Percentiles rank a stretch among this genome's conserved stretches.
These are phyloP conservation scores for Lactarius hatsudake DNA, from an alignment of 768 basidiomycete genomes.

Conservation along the genomic window DNA sequence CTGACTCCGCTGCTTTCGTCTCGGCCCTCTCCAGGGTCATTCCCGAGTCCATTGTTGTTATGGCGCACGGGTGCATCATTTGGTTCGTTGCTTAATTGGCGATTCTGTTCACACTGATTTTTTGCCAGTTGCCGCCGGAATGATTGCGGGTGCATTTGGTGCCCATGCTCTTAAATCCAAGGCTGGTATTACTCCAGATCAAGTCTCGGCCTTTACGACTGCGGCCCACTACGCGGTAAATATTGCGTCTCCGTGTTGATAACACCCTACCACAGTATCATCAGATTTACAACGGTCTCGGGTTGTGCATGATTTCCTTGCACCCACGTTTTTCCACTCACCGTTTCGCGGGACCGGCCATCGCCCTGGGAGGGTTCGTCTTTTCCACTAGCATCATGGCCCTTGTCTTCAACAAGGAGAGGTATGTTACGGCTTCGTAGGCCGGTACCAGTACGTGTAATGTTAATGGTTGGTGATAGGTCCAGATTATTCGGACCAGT, in stretches of 20 bases:
- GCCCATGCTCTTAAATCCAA: slow-evolving; percentile 56
- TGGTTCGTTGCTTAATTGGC: not conserved
- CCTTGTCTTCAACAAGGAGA: slow-evolving; percentile 48
- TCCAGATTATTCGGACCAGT: slow-evolving; percentile 57
- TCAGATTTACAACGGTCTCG: slow-evolving; percentile 69
- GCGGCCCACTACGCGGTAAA: slow-evolving; percentile 62
- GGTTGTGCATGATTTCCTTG: slow-evolving; percentile 56
- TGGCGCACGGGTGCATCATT: slow-evolving; percentile 28
- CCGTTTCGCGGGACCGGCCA: slow-evolving; percentile 65
- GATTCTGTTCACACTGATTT: not conserved
- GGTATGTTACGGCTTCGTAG: slow-evolving; percentile 32
- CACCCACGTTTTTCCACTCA: slow-evolving; percentile 60
- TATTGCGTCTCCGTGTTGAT: not conserved
- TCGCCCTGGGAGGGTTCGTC: slow-evolving; percentile 51
- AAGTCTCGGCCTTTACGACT: slow-evolving; percentile 57
- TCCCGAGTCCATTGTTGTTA: slow-evolving; percentile 23
- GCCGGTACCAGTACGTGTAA: not conserved
- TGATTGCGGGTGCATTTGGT: slow-evolving; percentile 66
- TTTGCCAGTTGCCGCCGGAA: slow-evolving; percentile 45
- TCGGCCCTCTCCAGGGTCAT: not conserved
- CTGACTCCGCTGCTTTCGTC: slow-evolving; percentile 32
- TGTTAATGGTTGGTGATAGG: slow-evolving; percentile 30
- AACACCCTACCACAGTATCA: not conserved
- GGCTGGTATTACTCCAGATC: slow-evolving; percentile 47
- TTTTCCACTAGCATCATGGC: slow-evolving; percentile 66